Base-by-base conservation (phyloP, 495 filamentous ascomycete species). In the Lepraria neglecta region DNA sequence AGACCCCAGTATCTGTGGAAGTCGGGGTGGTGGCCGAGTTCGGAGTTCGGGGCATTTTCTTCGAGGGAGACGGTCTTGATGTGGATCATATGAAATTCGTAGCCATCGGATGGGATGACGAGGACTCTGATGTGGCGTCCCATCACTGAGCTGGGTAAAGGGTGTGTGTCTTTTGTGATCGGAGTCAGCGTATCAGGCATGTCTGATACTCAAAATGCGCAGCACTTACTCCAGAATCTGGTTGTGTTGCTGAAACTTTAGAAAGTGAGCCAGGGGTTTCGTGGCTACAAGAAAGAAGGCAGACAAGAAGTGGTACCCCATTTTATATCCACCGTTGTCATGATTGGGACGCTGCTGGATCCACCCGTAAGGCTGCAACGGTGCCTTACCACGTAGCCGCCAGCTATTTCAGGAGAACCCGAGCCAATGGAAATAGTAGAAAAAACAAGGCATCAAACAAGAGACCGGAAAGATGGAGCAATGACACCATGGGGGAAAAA, bases 71-170 rank as follows among this genome's bases (percentile, higher is more conserved):
- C 30, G 4, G 51, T 43, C 24, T 46, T 19, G 9, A 61, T 30
- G 42, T 17, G 21, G 42, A 40, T 28, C 21, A 61, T 0, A 42
- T 56, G 47, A 11, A 42, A 27, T 19, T 33, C 38, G 28, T 24
- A 31, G 11, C 42, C 51, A 40, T 61, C 51, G 40, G 59, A 52
- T 24, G 59, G 51, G 27, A 61, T 61, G 6, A 52, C 17, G 42
- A 61, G 50, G 42, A 48, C 59, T 3, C 40, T 30, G 50, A 56
- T 47, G 59, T 43, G n/a, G 17, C 40, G 28, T 15, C 40, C 35
- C 50, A 44, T 43, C 3, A 5, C 4, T 42, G 1, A 17, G 28
- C 5, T 17, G 50, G 30, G 4, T 2, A 27, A 33, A 9, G 31
- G n/a, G n/a, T 31, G 17, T 0, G 24, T 1, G 0, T 10, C 15